A percentile compares a stretch with the other conserved stretches of the same genome.
phyloP scores from a whole-genome alignment of 768 basidiomycete species.

The Amanita phalloides region DNA sequence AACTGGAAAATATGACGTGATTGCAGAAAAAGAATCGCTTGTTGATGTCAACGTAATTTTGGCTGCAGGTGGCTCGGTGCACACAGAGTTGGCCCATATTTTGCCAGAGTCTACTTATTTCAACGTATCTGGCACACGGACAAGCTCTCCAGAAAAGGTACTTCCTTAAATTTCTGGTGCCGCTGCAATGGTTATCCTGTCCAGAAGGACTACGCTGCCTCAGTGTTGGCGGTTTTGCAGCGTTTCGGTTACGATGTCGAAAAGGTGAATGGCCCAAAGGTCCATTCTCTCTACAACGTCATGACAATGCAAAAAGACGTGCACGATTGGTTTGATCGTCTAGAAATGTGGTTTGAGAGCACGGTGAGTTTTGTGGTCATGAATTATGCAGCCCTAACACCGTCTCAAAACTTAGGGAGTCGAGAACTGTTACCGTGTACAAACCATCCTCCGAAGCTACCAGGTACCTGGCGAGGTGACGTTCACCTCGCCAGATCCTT shows the following conservation, averaged over 20 bases:
- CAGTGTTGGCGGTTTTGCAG: constrained; percentile 6
- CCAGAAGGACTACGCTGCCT: constrained; percentile 7
- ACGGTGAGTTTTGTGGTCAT: background rate
- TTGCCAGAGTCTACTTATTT: constrained; percentile 7
- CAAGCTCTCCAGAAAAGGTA: background rate
- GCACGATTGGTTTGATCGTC: background rate
- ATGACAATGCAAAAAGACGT: background rate
- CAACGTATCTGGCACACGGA: background rate
- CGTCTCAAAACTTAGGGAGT: background rate
- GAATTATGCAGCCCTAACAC: background rate
- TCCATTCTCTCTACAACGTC: constrained; percentile 6
- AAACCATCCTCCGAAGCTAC: background rate
- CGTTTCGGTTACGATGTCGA: constrained; percentile 8
- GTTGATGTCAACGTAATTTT: background rate
- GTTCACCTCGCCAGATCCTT: background rate
- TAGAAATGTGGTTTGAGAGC: background rate
- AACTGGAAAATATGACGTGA: constrained; percentile 5
- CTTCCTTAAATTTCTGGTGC: background rate
- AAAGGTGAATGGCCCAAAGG: constrained; percentile 4
- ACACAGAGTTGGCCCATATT: constrained; percentile 8
- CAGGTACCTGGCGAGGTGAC: background rate
- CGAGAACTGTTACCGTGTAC: background rate
- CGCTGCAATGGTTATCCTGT: background rate
- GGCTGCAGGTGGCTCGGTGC: background rate
- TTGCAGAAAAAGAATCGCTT: background rate